Evolutionary conservation across 2,329 filamentous ascomycete species (phyloP).

Genomic region (Elsinoe ampelina): DNA sequence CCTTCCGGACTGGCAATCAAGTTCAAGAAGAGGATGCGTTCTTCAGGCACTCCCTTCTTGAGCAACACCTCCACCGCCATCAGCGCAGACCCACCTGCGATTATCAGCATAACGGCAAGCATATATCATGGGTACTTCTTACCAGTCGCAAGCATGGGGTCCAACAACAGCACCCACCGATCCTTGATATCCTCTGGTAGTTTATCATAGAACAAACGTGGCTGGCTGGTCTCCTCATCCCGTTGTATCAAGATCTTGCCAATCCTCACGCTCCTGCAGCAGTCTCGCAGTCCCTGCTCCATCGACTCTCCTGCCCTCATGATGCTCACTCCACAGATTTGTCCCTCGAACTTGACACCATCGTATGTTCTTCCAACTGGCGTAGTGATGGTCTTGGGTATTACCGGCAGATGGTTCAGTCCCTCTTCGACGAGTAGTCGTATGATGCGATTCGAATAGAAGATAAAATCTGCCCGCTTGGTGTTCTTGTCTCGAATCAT

Average conservation of each 20-base stretch:
- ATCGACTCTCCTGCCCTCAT: conserved; percentile 98
- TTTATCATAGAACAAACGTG: conserved; percentile 96
- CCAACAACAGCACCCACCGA: conserved; percentile 84
- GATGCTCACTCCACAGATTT: conserved; percentile 96
- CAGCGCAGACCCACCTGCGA: conserved; percentile 76
- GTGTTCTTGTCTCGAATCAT: conserved; percentile 93
- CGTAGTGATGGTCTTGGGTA: conserved; percentile 80
- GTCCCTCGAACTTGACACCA: conserved; percentile 90
- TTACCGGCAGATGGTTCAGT: conserved; percentile 87
- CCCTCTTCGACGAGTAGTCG: conserved; percentile 93
- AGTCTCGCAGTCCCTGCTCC: conserved; percentile 94
- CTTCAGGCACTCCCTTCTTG: conserved; percentile 81
- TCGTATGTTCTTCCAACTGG: conserved; percentile 81
- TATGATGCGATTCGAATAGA: conserved; percentile 98
- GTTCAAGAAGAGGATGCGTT: conserved; percentile 92
- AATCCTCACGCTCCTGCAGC: conserved; percentile 94
- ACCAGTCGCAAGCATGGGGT: conserved; percentile 99
- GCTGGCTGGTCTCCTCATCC: conserved; percentile 86
- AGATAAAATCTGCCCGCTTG: conserved; percentile 91
- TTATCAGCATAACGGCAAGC: conserved; percentile 1
- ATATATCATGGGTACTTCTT: conserved; percentile 25
- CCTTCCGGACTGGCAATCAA: conserved; percentile 95
- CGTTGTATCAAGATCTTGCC: conserved; percentile 97
- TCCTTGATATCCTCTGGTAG: conserved; percentile 86
- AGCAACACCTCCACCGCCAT: conserved; percentile 95